Percentiles rank a stretch among this genome's conserved stretches.
Conservation (phyloP, 352 stramenopile genomes). For the Phytophthora pistaciae region DNA sequence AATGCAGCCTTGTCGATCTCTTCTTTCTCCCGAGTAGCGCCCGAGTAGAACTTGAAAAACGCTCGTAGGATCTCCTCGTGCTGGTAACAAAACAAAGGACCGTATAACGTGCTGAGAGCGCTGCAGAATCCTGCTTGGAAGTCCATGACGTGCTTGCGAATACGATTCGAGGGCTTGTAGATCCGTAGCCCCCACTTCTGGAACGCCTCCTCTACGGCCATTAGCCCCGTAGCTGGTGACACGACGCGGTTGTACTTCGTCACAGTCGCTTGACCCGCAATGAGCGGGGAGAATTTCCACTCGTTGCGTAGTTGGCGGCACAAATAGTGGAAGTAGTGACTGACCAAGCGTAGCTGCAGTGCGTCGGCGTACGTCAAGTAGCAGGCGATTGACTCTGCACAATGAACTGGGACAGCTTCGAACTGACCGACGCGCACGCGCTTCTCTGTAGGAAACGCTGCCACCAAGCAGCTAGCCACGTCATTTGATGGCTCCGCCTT, state of each 20-base stretch:
- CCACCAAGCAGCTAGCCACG: constrained; percentile 15
- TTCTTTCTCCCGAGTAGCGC: constrained; percentile 21
- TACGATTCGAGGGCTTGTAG: constrained; percentile 49
- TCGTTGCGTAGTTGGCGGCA: constrained; percentile 55
- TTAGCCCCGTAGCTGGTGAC: constrained; percentile 46
- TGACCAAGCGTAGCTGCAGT: constrained; percentile 47
- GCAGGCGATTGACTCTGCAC: constrained; percentile 31
- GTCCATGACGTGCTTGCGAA: constrained; percentile 65
- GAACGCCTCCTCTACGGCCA: constrained; percentile 60
- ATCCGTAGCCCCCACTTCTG: constrained; percentile 65
- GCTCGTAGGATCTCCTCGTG: constrained; percentile 51
- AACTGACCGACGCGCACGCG: constrained; percentile 40
- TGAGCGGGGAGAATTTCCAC: constrained; percentile 61
- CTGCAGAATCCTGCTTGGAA: constrained; percentile 59
- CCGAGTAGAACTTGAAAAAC: constrained; percentile 48
- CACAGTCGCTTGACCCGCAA: constrained; percentile 32
- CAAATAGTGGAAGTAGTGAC: constrained; percentile 45
- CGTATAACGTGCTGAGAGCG: constrained; percentile 62
- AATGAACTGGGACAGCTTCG: constrained; percentile 32
- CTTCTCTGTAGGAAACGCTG: constrained; percentile 33
- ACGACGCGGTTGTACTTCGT: constrained; percentile 52
- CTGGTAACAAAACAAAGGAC: constrained; percentile 61
- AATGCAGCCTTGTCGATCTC: constrained; percentile 59
- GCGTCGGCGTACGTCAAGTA: constrained; percentile 67
- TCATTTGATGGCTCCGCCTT: background rate